Percentiles rank a stretch among this genome's conserved stretches.
These are phyloP conservation scores for Hysterium pulicare DNA, from an alignment of 2,329 filamentous ascomycete genomes.

Conservation along the genomic window DNA sequence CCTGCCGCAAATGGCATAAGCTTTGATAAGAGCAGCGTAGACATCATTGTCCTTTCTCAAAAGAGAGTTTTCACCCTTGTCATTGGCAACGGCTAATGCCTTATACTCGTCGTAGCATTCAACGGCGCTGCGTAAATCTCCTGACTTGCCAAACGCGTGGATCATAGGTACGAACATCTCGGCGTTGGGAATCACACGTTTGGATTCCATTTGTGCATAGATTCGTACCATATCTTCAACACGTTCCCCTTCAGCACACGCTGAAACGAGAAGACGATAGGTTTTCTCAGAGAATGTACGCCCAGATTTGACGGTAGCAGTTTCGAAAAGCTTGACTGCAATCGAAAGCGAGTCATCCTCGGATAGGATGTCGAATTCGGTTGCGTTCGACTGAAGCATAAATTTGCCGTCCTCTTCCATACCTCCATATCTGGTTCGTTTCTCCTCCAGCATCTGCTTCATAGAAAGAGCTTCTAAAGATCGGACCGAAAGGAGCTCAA, in stretches of 20 bases:
- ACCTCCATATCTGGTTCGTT: constrained; percentile 78
- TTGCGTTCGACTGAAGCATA: constrained; percentile 82
- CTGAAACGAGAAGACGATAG: constrained; percentile 80
- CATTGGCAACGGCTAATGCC: constrained; percentile 77
- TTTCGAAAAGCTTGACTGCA: constrained; percentile 80
- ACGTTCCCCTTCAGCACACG: constrained; percentile 77
- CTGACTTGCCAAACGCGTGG: constrained; percentile 77
- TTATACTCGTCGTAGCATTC: constrained; percentile 97
- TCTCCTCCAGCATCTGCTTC: constrained; percentile 73
- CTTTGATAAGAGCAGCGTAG: constrained; percentile 87
- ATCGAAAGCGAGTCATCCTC: constrained; percentile 86
- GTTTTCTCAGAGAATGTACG: constrained; percentile 72
- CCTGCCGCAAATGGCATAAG: constrained; percentile 80
- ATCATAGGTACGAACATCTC: constrained; percentile 92
- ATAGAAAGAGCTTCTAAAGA: constrained; percentile 73
- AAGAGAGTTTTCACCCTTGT: constrained; percentile 66
- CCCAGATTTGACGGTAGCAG: constrained; percentile 62
- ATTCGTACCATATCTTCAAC: constrained; percentile 86
- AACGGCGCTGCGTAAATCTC: constrained; percentile 82
- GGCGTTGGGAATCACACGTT: constrained; percentile 69
- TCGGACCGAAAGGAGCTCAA: constrained; percentile 75
- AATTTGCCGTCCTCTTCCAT: constrained; percentile 81
- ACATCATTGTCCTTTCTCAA: constrained; percentile 77
- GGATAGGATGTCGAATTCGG: constrained; percentile 78
- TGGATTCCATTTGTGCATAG: constrained; percentile 86